Evolutionary conservation across 441 rosid species (phyloP).

Genomic region (Mallotus japonicus): DNA sequence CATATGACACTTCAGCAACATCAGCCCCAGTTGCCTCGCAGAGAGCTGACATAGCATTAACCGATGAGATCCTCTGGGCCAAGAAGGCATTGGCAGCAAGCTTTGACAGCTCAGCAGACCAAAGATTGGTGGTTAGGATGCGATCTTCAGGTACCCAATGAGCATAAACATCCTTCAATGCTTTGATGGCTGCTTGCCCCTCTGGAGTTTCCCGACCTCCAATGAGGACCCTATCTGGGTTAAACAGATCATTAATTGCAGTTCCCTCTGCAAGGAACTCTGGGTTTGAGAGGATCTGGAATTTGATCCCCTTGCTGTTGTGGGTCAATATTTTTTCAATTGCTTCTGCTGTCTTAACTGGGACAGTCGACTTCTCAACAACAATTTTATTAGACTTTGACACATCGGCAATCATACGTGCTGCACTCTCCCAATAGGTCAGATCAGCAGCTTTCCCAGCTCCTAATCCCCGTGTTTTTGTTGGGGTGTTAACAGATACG

Average conservation of each 20-base stretch:
- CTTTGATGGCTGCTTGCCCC: conserved; percentile 72
- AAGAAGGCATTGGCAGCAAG: conserved; percentile 93
- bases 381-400: conserved; percentile 89
- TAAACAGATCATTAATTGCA: conserved; percentile 73
- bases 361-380: conserved; percentile 95
- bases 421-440: conserved; percentile 98
- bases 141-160: conserved; percentile 89
- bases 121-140: conserved; percentile 83
- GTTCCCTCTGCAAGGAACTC: conserved; percentile 99
- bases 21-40: conserved; percentile 96
- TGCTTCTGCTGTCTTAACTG: conserved; percentile 93
- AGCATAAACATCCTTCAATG: conserved; percentile 80
- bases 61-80: conserved; percentile 96
- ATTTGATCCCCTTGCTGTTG: conserved; percentile 93
- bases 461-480: conserved; percentile 90
- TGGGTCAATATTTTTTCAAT: conserved; percentile 86
- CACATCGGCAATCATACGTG: conserved; percentile 92
- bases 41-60: conserved; percentile 94
- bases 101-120: conserved; percentile 97
- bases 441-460: conserved; percentile 97
- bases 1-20: conserved; percentile 70
- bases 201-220: conserved; percentile 96
- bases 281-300: conserved; percentile 94
- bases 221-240: conserved; percentile 88
- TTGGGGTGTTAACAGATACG: conserved; percentile 93